These are phyloP conservation scores for Tuctoria greenei DNA, from an alignment of 176 grass and related monocot genomes.

Conservation along the genomic window DNA sequence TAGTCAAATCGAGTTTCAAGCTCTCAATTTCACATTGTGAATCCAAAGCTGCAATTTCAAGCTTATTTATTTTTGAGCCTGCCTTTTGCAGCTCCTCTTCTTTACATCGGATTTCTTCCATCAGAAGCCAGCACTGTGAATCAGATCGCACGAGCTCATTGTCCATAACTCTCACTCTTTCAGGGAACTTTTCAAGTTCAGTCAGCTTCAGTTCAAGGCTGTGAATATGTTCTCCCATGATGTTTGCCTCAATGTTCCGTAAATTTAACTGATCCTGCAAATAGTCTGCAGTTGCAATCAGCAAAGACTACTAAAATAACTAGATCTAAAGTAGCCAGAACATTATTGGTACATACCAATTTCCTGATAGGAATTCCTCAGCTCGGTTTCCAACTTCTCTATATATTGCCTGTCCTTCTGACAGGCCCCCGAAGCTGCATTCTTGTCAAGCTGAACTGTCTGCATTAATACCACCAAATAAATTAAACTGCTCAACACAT, in stretches of 20 bases:
- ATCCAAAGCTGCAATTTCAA: conserved; percentile 72
- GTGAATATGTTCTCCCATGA: conserved; percentile 85
- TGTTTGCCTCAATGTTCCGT: conserved; percentile 74
- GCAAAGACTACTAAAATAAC: conserved; percentile 9
- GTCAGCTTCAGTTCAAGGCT: conserved; percentile 84
- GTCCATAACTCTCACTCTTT: conserved; percentile 60
- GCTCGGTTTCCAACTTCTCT: conserved; percentile 72
- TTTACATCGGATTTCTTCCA: conserved; percentile 69
- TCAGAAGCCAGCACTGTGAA: conserved; percentile 69
- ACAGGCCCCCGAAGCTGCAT: conserved; percentile 47
- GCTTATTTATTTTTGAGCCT: conserved; percentile 65
- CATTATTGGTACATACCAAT: conserved; percentile 62
- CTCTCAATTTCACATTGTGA: conserved; percentile 95
- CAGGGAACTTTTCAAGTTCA: conserved; percentile 70
- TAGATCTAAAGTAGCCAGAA: neutral
- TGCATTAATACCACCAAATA: conserved; percentile 44
- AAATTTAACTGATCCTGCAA: conserved; percentile 95
- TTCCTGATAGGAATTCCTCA: conserved; percentile 86
- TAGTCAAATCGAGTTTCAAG: conserved; percentile 94
- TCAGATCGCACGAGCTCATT: conserved; percentile 56
- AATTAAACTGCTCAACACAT: conserved; percentile 16
- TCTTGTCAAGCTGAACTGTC: conserved; percentile 50
- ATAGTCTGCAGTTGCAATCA: conserved; percentile 66
- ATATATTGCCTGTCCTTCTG: conserved; percentile 61
- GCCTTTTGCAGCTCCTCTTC: conserved; percentile 72